Percentiles rank a stretch among this genome's conserved stretches.
phyloP scores from a whole-genome alignment of 2,329 filamentous ascomycete genomes.

The Fusarium nisikadoi region DNA sequence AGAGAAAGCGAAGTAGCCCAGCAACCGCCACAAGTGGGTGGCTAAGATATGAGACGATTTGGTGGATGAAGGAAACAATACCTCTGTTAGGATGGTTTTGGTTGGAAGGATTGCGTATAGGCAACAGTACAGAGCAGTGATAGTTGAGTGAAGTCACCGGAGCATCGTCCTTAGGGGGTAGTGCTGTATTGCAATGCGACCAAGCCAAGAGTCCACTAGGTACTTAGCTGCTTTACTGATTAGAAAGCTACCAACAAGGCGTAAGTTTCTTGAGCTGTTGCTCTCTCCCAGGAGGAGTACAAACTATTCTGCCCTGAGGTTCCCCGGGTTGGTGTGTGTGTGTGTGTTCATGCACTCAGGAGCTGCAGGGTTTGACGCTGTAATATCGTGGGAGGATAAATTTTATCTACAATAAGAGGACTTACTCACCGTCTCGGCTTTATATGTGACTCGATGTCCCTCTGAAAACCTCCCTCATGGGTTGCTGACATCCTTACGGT shows the following conservation, averaged over 20 bases:
- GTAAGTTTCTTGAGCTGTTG: background rate
- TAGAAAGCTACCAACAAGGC: background rate
- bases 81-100: background rate
- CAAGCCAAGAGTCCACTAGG: background rate
- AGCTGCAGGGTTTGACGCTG: background rate
- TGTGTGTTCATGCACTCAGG: background rate
- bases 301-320: background rate
- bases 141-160: background rate
- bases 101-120: background rate
- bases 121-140: background rate
- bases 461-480: background rate
- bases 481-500: background rate
- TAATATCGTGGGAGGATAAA: background rate
- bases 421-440: background rate
- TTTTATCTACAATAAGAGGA: background rate
- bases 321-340: background rate
- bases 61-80: background rate
- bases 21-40: background rate
- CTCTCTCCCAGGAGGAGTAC: background rate
- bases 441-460: background rate
- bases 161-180: background rate
- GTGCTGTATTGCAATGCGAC: background rate
- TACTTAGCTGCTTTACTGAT: background rate
- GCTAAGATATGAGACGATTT: background rate
- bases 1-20: constrained; percentile 1